phyloP scores from a whole-genome alignment of 345 rosid genomes.

The Salix brachista region DNA sequence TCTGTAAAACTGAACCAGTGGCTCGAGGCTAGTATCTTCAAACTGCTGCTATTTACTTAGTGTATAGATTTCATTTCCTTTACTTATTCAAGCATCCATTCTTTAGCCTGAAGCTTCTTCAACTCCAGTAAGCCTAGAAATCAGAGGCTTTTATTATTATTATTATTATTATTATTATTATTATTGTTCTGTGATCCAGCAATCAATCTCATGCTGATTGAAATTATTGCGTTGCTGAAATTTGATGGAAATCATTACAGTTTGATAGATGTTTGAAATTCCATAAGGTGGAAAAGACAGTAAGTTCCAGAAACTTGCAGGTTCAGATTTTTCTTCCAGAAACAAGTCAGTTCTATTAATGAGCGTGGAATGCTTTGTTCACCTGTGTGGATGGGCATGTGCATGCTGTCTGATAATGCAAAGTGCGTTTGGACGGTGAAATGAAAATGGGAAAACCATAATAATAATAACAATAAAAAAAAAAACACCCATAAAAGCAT shows the following conservation, averaged over 20 bases:
- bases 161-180: too few species aligned
- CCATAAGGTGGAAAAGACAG: not conserved
- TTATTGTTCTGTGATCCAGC: not conserved
- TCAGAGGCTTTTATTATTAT: not conserved
- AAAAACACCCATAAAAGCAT: too few species aligned
- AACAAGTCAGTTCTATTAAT: too few species aligned
- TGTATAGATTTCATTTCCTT: constrained; percentile 39
- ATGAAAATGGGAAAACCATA: too few species aligned
- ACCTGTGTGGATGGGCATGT: too few species aligned
- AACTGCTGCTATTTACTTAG: constrained; percentile 8
- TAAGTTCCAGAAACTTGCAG: too few species aligned
- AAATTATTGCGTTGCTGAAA: constrained; percentile 12
- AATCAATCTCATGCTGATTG: constrained; percentile 1
- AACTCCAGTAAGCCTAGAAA: not conserved
- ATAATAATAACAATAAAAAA: too few species aligned
- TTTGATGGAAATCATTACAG: constrained; percentile 9
- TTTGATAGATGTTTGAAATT: constrained; percentile 4
- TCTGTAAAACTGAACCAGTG: constrained; percentile 65
- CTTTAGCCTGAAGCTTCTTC: constrained; percentile 23
- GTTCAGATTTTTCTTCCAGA: too few species aligned
- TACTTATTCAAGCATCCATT: constrained; percentile 30
- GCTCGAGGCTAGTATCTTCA: constrained; percentile 31
- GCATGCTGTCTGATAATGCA: too few species aligned
- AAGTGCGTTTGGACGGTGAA: too few species aligned
- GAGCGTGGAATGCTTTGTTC: too few species aligned